Evolutionary conservation across 768 basidiomycete genomes (phyloP).

Genomic region (Tulasnella calospora): DNA sequence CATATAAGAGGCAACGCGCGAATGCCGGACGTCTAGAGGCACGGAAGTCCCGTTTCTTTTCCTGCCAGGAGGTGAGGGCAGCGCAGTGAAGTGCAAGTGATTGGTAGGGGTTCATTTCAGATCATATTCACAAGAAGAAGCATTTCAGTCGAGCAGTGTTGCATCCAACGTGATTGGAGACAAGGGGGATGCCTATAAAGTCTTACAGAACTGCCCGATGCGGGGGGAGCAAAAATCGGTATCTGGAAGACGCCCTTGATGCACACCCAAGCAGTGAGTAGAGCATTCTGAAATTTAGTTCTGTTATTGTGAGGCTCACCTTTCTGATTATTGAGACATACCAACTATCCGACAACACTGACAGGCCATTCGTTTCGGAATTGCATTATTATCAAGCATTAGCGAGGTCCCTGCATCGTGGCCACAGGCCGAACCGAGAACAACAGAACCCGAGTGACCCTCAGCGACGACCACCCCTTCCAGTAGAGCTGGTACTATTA

Average conservation of each 20-base stretch:
- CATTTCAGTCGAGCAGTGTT: not conserved
- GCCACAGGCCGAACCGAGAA: not conserved
- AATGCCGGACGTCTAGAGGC: not conserved
- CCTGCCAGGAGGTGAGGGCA: not conserved
- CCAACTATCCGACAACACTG: not conserved
- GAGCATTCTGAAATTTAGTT: not conserved
- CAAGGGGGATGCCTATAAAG: not conserved
- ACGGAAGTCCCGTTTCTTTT: not conserved
- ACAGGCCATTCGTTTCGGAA: not conserved
- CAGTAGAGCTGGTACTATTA: not conserved
- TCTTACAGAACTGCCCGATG: not conserved
- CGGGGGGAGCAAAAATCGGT: not conserved
- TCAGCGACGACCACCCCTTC: not conserved
- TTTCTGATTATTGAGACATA: not conserved
- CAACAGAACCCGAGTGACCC: not conserved
- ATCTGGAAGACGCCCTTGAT: not conserved
- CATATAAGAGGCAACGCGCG: not conserved
- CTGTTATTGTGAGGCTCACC: not conserved
- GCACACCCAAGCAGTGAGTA: not conserved
- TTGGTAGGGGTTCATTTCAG: not conserved
- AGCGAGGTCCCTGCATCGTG: not conserved
- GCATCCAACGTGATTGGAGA: not conserved
- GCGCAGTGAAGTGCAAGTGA: not conserved
- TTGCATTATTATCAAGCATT: not conserved
- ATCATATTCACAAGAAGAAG: not conserved